Evolutionary conservation across 2,329 filamentous ascomycete species (phyloP).

Genomic region (Macrophomina tecta): DNA sequence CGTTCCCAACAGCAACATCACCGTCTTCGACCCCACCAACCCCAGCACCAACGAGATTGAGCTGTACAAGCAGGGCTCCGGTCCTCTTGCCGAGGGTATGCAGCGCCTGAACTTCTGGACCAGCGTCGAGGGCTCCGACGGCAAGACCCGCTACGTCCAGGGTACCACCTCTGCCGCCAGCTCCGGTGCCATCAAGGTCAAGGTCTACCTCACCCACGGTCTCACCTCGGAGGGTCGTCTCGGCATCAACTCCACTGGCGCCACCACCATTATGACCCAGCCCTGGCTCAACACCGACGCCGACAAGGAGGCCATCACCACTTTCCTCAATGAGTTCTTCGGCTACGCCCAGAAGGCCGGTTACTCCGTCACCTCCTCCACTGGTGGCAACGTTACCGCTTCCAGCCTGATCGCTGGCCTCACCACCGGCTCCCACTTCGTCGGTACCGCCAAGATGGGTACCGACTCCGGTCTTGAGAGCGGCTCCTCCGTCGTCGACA

Average conservation of each 20-base stretch:
- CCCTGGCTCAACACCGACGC: conserved; percentile 59
- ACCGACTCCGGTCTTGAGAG: conserved; percentile 59
- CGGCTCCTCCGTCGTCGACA: conserved; percentile 67
- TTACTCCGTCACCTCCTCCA: conserved; percentile 45
- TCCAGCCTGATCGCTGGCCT: conserved; percentile 40
- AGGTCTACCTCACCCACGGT: conserved; percentile 36
- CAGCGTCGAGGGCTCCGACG: conserved; percentile 50
- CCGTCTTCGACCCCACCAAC: conserved; percentile 36
- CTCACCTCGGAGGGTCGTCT: conserved; percentile 34
- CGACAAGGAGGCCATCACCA: conserved; percentile 47
- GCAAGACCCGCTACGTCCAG: conserved; percentile 47
- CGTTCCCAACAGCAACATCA: conserved; percentile 32
- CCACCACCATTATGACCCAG: conserved; percentile 54
- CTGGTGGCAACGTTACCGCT: conserved; percentile 50
- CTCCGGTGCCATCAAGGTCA: conserved; percentile 44
- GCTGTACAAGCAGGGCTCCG: conserved; percentile 44
- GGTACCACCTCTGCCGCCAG: conserved; percentile 54
- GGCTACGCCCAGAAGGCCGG: conserved; percentile 42
- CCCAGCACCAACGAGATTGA: conserved; percentile 40
- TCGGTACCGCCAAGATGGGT: conserved; percentile 55
- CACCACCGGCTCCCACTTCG: conserved; percentile 42
- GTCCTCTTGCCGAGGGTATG: conserved; percentile 54
- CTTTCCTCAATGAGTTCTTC: conserved; percentile 55
- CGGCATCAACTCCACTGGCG: conserved; percentile 43
- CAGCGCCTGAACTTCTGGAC: conserved; percentile 58